These are phyloP conservation scores for Clarireedia homoeocarpa DNA, from an alignment of 2,329 filamentous ascomycete species.

Conservation along the genomic window DNA sequence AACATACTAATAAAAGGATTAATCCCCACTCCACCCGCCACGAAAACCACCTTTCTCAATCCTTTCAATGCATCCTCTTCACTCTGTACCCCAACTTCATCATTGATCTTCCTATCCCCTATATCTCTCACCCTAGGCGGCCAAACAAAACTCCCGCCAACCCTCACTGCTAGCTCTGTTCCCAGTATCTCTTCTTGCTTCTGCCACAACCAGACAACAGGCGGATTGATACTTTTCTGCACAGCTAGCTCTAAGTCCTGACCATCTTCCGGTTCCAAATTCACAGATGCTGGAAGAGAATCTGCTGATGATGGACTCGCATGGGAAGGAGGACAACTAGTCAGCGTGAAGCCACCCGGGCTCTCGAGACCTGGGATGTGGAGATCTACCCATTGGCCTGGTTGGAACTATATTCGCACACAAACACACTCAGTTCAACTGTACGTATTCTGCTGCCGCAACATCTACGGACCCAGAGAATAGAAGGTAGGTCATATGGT, in stretches of 20 bases:
- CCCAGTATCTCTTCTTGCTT: slow-evolving; percentile 47
- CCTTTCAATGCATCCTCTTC: slow-evolving; percentile 12
- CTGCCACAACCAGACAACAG: slow-evolving; percentile 71
- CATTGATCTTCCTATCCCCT: not conserved
- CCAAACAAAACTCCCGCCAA: slow-evolving; percentile 77
- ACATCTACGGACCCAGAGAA: not conserved
- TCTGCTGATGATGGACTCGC: not conserved
- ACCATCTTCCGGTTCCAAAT: no score
- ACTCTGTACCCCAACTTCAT: not conserved
- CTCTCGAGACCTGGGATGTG: not conserved
- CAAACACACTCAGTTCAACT: not conserved
- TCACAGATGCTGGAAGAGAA: no score
- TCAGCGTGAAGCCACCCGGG: not conserved
- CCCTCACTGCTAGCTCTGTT: slow-evolving; percentile 53
- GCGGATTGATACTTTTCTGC: slow-evolving; percentile 45
- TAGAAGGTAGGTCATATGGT: not conserved
- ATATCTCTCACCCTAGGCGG: slow-evolving; percentile 44
- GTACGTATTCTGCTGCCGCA: not conserved
- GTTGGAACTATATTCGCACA: not conserved
- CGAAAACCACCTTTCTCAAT: slow-evolving; percentile 57
- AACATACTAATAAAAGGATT: slow-evolving; percentile 30
- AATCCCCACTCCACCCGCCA: slow-evolving; percentile 36
- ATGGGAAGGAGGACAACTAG: not conserved
- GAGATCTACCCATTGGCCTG: not conserved
- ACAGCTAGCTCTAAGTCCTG: not conserved